phyloP scores from a whole-genome alignment of 306 rosid species.

The Ormosia semicastrata region DNA sequence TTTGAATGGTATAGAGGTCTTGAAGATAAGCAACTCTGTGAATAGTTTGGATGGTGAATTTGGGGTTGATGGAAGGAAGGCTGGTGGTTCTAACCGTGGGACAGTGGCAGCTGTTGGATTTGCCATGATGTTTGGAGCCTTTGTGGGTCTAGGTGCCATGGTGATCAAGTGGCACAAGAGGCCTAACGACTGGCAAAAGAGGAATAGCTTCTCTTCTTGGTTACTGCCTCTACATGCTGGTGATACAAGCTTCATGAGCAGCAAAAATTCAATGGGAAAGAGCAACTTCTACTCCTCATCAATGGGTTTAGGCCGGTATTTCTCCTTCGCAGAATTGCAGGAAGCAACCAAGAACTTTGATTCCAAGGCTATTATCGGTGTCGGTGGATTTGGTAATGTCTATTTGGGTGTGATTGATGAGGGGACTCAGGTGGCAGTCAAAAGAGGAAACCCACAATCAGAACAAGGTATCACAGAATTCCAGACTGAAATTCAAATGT shows the following conservation, averaged over 20 bases:
- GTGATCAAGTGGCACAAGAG: slow-evolving; percentile 68
- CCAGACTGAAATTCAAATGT: slow-evolving; percentile 63
- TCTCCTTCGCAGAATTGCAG: slow-evolving; percentile 50
- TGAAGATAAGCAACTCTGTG: slow-evolving; percentile 58
- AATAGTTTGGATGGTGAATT: slow-evolving; percentile 62
- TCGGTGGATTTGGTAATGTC: slow-evolving; percentile 67
- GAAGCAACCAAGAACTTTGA: slow-evolving; percentile 66
- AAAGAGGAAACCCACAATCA: slow-evolving; percentile 69
- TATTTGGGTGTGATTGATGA: slow-evolving; percentile 57
- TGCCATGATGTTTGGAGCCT: slow-evolving; percentile 68
- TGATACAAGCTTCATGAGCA: slow-evolving; percentile 52
- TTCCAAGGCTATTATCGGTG: slow-evolving; percentile 49
- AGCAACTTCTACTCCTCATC: slow-evolving; percentile 47
- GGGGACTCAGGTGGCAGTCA: slow-evolving; percentile 56
- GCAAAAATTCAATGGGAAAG: slow-evolving; percentile 51
- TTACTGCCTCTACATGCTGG: slow-evolving; percentile 60
- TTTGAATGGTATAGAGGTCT: slow-evolving; percentile 53
- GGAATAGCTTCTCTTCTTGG: slow-evolving; percentile 71
- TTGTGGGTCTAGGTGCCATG: slow-evolving; percentile 64
- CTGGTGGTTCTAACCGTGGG: slow-evolving; percentile 23
- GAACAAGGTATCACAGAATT: slow-evolving; percentile 65
- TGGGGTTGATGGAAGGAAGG: slow-evolving; percentile 46
- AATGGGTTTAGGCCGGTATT: slow-evolving; percentile 49
- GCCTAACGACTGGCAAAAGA: slow-evolving; percentile 67
- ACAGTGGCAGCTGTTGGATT: slow-evolving; percentile 58